phyloP scores from a whole-genome alignment of 2,329 filamentous ascomycete genomes.

The Alternaria rosae region DNA sequence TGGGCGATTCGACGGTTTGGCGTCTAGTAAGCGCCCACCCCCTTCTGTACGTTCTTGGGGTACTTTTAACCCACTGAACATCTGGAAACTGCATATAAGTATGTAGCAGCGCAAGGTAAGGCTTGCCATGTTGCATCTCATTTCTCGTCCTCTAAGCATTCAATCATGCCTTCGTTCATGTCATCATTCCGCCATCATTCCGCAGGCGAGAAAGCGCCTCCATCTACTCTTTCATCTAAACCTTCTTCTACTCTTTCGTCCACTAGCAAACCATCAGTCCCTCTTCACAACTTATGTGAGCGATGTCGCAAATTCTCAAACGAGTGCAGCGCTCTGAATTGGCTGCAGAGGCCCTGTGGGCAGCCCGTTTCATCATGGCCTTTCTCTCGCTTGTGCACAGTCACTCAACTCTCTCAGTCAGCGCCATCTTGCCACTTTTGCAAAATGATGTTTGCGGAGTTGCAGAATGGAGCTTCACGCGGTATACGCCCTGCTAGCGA shows the following conservation, averaged over 20 bases:
- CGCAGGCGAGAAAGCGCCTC: background rate
- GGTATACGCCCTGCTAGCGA: background rate
- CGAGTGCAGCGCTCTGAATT: background rate
- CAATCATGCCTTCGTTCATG: conserved; percentile 1
- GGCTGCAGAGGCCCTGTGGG: background rate
- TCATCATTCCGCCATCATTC: background rate
- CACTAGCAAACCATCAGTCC: background rate
- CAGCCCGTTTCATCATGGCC: background rate
- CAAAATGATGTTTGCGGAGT: background rate
- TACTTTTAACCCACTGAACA: background rate
- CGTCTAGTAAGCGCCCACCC: background rate
- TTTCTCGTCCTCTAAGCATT: background rate
- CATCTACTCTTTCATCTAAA: background rate
- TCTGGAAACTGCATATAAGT: background rate
- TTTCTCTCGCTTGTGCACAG: background rate
- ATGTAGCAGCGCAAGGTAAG: background rate
- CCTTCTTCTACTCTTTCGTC: background rate
- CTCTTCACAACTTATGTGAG: background rate
- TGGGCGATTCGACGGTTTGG: background rate
- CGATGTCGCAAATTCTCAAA: background rate
- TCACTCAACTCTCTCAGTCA: background rate
- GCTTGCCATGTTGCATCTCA: background rate
- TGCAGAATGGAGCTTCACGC: background rate
- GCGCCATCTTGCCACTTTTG: background rate
- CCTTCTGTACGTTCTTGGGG: fast-evolving